Evolutionary conservation across 2,329 filamentous ascomycete species (phyloP).

Genomic region (Tolypocladium endophyticum): DNA sequence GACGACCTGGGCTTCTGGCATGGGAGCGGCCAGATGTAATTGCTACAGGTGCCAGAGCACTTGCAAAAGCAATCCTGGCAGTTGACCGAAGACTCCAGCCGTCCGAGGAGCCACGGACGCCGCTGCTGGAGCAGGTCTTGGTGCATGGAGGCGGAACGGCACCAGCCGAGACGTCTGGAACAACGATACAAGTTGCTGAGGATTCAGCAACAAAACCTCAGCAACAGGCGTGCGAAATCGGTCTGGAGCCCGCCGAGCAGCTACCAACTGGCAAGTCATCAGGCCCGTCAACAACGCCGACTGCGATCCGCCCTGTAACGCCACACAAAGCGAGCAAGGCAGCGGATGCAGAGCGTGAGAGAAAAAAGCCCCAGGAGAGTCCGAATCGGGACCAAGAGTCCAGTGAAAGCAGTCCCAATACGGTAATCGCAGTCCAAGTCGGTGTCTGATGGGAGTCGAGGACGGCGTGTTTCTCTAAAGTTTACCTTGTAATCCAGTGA

Average conservation of each 20-base stretch:
- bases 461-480: not conserved
- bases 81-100: constrained; percentile 25
- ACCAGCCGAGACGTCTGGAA: constrained; percentile 9
- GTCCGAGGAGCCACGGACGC: constrained; percentile 12
- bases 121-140: constrained; percentile 23
- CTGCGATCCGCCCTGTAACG: not conserved
- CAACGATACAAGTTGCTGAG: not conserved
- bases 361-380: not conserved
- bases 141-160: constrained; percentile 9
- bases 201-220: not conserved
- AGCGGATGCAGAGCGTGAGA: not conserved
- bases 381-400: not conserved
- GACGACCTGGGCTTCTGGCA: constrained; percentile 32
- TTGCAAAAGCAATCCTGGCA: constrained; percentile 28
- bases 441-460: not conserved
- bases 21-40: constrained; percentile 39
- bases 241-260: not conserved
- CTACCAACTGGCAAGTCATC: not conserved
- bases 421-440: constrained; percentile 6
- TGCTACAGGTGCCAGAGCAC: constrained; percentile 25
- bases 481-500: no score
- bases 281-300: not conserved
- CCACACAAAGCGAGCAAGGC: not conserved
- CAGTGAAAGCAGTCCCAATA: constrained; percentile 6
- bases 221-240: not conserved